Base-by-base conservation (phyloP, 306 rosid genomes). In the Fragaria iinumae region DNA sequence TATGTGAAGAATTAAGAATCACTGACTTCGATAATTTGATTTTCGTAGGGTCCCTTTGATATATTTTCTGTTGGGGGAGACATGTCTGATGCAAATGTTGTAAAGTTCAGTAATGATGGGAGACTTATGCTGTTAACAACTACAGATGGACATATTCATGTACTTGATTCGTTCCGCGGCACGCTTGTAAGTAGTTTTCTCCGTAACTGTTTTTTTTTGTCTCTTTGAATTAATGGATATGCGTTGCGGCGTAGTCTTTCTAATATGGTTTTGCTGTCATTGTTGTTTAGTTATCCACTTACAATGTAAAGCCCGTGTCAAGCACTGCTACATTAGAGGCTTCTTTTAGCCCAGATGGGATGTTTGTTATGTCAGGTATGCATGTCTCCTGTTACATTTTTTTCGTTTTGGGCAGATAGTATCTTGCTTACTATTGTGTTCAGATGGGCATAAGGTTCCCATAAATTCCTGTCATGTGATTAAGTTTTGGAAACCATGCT, bases 291-390 rank as follows among this genome's bases (percentile, higher is more conserved):
- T 83, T 95, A 82, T 88, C 92, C 73, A 90, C 97, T 3, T 87
- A 89, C 83, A 92, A 88, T 70, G 96, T 89, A 48, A 83, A 81
- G 47, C 97, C 93, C 56, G 93, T 95, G 73, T 90, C 96, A 25
- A 67, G 83, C 76, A 89, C 85, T 77, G 88, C 97, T 75, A 95
- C 97, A 11, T 81, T 95, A 81, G 98, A 95, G 88, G 97, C 97
- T 74, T 92, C 98, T 81, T 95, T 92, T 88, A 95, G 97, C 78
- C 97, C 97, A 0, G 97, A 95, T 76, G 97, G 98, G 77, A 95
- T 86, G 97, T 95, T 92, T 87, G 97, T 92, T 39, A 83, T 92
- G 77, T 95, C 97, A 76, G 93, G 97, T 89, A 86, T 60, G 70
- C 75, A 63, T 25, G 57, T 77, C 21, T 67, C 71, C 11, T 68